A percentile compares a stretch with the other conserved stretches of the same genome.
These are phyloP conservation scores for Forsythia suspensa DNA, from an alignment of 257 asterid genomes.

Conservation along the genomic window DNA sequence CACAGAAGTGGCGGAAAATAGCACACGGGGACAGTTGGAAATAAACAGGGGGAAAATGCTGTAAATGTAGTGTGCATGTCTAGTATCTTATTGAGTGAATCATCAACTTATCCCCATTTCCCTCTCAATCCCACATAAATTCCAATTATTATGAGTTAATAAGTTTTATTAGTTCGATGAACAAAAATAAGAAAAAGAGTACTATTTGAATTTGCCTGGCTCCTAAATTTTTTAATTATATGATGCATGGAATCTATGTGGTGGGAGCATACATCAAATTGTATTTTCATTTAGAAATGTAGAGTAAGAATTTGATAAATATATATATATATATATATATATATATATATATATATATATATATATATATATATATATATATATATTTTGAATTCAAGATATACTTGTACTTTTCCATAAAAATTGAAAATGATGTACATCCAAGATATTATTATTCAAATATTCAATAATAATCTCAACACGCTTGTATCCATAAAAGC, in stretches of 20 bases:
- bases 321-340: no score
- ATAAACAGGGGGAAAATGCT: neutral
- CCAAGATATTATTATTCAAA: no score
- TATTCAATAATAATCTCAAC: neutral
- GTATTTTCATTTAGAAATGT: neutral
- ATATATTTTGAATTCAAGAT: neutral
- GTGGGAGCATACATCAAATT: neutral
- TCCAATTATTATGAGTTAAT: neutral
- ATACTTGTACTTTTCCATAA: neutral
- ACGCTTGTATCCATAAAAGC: neutral
- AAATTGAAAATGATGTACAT: neutral
- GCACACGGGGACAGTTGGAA: neutral
- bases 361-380: no score
- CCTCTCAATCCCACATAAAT: neutral
- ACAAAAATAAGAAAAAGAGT: neutral
- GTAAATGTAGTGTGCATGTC: neutral
- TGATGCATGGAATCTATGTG: neutral
- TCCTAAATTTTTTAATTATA: neutral
- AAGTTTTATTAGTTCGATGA: neutral
- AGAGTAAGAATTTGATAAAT: no score
- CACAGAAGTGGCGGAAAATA: neutral
- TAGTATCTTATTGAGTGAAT: neutral
- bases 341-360: no score
- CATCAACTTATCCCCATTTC: neutral
- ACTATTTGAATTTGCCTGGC: no score